Conservation (phyloP, 306 rosid species). For the Cicer arietinum region DNA sequence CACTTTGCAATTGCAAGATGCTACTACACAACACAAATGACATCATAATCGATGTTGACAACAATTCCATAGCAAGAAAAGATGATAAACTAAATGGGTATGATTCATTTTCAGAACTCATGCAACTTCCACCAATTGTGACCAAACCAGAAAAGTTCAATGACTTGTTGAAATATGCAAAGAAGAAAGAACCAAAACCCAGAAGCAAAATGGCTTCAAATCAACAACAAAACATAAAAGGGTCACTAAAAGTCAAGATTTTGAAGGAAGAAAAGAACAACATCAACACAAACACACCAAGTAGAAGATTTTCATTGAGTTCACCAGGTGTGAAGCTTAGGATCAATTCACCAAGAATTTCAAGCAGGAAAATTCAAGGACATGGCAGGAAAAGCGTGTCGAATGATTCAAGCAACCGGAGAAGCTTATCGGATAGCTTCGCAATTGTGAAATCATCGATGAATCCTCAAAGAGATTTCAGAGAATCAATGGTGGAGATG, state of each 20-base stretch:
- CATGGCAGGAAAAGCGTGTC: constrained; percentile 56
- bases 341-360: constrained; percentile 66
- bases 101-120: constrained; percentile 55
- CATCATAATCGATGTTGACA: constrained; percentile 65
- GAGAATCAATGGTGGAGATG: constrained; percentile 98
- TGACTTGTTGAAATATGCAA: constrained; percentile 41
- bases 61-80: constrained; percentile 50
- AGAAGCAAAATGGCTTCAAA: constrained; percentile 42
- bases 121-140: constrained; percentile 73
- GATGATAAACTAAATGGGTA: constrained; percentile 45
- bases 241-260: constrained; percentile 50
- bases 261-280: constrained; percentile 45
- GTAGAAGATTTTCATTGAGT: constrained; percentile 54
- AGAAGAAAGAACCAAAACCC: constrained; percentile 47
- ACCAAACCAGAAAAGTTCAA: constrained; percentile 61
- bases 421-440: constrained; percentile 68
- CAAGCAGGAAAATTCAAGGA: constrained; percentile 43
- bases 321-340: constrained; percentile 73
- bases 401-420: constrained; percentile 35
- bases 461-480: constrained; percentile 87
- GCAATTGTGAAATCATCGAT: constrained; percentile 85
- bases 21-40: constrained; percentile 48
- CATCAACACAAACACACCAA: constrained; percentile 43
- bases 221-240: constrained; percentile 32
- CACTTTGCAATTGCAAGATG: constrained; percentile 32